Percentiles rank a stretch among this genome's conserved stretches.
Evolutionary conservation across 495 filamentous ascomycete species (phyloP).

Genomic region (Trichocladium antarcticum): DNA sequence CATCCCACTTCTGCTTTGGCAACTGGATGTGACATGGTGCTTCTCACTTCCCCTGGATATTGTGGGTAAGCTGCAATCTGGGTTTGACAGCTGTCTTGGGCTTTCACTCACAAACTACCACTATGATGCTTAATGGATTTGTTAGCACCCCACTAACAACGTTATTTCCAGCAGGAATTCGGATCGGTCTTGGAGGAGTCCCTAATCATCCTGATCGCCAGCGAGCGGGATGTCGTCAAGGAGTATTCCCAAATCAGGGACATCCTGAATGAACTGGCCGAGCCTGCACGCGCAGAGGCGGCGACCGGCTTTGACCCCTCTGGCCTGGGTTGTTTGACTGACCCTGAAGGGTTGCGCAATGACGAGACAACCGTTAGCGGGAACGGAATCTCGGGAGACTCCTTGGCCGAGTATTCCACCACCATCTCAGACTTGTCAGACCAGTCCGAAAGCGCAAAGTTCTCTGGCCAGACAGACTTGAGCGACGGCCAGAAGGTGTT

Average conservation of each 20-base stretch:
- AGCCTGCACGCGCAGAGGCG: constrained; percentile 52
- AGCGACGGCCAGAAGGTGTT: constrained; percentile 46
- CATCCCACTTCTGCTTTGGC: no score
- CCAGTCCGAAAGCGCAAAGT: constrained; percentile 9
- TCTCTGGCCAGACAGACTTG: constrained; percentile 36
- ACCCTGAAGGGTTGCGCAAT: constrained; percentile 5
- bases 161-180: constrained; percentile 22
- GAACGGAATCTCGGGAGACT: constrained; percentile 4
- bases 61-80: no score
- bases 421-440: constrained; percentile 24
- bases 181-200: constrained; percentile 21
- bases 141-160: not conserved
- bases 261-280: constrained; percentile 48
- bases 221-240: constrained; percentile 45
- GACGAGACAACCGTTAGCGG: constrained; percentile 15
- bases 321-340: constrained; percentile 40
- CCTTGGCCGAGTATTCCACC: constrained; percentile 15
- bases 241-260: constrained; percentile 56
- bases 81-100: no score
- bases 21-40: no score
- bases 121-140: no score
- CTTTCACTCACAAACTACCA: no score
- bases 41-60: no score
- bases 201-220: constrained; percentile 23
- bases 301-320: constrained; percentile 67